phyloP scores from a whole-genome alignment of 805 yeast genomes.

The Diddensiella transvaalensis region DNA sequence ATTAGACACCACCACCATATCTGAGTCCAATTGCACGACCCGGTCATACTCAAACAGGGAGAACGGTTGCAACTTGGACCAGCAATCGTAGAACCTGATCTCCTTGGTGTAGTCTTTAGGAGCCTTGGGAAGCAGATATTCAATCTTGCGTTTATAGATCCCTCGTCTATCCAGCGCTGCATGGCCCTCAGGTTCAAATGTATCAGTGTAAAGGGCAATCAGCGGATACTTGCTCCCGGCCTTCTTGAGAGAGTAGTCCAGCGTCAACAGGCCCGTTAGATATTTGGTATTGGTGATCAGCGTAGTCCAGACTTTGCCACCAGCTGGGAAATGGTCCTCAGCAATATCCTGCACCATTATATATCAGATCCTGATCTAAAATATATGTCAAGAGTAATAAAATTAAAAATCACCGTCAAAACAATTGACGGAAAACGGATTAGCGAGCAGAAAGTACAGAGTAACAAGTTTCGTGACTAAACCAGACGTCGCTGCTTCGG shows the following conservation, averaged over 20 bases:
- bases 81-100: constrained; percentile 55
- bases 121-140: constrained; percentile 42
- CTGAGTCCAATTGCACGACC: constrained; percentile 55
- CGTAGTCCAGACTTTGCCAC: constrained; percentile 48
- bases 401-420: neutral
- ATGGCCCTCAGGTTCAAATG: constrained; percentile 43
- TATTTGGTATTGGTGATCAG: constrained; percentile 51
- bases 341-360: neutral
- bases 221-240: constrained; percentile 48
- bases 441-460: too few species aligned
- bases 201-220: constrained; percentile 51
- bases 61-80: constrained; percentile 60
- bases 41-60: constrained; percentile 48
- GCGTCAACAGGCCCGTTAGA: constrained; percentile 48
- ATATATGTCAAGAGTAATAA: neutral
- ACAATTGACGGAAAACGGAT: neutral
- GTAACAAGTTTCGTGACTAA: too few species aligned
- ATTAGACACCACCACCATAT: constrained; percentile 53
- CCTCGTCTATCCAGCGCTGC: constrained; percentile 38
- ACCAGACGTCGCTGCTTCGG: too few species aligned
- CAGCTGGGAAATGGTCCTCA: neutral
- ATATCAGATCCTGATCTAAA: neutral
- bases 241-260: constrained; percentile 45
- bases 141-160: constrained; percentile 42
- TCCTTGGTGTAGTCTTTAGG: constrained; percentile 48